These are phyloP conservation scores for Suhomyces sp. DNA, from an alignment of 805 yeast species.

Conservation along the genomic window DNA sequence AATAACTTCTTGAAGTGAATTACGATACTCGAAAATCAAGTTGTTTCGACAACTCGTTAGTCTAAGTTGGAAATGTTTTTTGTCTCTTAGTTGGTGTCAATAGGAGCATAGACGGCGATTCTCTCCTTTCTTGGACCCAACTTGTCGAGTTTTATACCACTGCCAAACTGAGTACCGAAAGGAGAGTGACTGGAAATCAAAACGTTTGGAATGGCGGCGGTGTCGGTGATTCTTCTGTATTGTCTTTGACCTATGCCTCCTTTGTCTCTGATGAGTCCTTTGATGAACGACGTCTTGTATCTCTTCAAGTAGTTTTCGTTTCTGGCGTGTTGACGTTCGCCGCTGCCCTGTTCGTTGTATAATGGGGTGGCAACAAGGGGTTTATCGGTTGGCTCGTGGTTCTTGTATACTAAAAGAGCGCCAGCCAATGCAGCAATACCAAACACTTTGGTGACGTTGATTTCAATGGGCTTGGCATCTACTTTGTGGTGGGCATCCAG, in stretches of 20 bases:
- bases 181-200: constrained; percentile 43
- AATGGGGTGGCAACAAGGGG: constrained; percentile 38
- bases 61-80: neutral
- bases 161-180: constrained; percentile 39
- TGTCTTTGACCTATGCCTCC: constrained; percentile 46
- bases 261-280: constrained; percentile 40
- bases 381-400: constrained; percentile 28
- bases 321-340: constrained; percentile 32
- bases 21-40: neutral
- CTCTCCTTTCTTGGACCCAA: constrained; percentile 47
- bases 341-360: constrained; percentile 29
- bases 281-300: constrained; percentile 42
- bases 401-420: constrained; percentile 31
- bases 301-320: constrained; percentile 35
- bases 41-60: too few relatives aligned
- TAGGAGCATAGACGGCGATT: constrained; percentile 40
- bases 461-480: constrained; percentile 27
- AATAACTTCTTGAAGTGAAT: neutral
- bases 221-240: constrained; percentile 32
- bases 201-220: constrained; percentile 25
- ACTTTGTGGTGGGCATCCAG: constrained; percentile 9
- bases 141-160: constrained; percentile 40
- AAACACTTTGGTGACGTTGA: constrained; percentile 39
- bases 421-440: constrained; percentile 42
- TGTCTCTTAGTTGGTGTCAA: constrained; percentile 1